Evolutionary conservation across 257 asterid genomes (phyloP), one percentile per base, ranked within the genome.

Genomic region (Solanum sitiens): DNA sequence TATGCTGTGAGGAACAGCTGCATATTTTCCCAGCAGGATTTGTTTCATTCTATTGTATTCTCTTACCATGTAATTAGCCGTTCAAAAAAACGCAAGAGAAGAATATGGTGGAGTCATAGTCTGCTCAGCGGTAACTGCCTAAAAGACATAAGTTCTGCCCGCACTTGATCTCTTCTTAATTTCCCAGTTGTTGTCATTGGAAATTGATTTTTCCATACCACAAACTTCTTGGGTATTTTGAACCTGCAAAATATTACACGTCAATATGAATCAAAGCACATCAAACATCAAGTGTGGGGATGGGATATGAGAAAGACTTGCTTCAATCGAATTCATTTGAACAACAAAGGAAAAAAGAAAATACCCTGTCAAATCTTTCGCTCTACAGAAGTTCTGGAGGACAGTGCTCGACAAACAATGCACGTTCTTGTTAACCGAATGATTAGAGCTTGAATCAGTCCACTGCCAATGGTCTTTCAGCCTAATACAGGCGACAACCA

Each of bases 141-240:
- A 20, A 75, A 89, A 50, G 95, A 94, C 86, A 92, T 47, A 30
- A 94, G 89, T 85, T 93, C 90, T 88, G 88, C 92, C 90, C 93
- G 93, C 30, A 96, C 86, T 70, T 90, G 92, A 74, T 94, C 98
- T 88, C 99, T 94, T 91, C 90, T 95, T 87, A 96, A 45, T 88
- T 96, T 96, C 86, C 98, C 98, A 32, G 96, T 94, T 61, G 95
- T 92, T 45, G 99, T 95, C 88, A 90, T 18, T 44, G 98, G 98
- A 89, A 95, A 96, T 79, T 92, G 85, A 70, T 88, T 88, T 85
- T 86, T 87, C 99, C 98, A 95, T 80, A 89, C 16, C 8, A 95
- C 86, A 88, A 89, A 92, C 70, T 88, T 91, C 86, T 88, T 94
- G 21, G 98, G 98, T 88, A 96, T 93, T 87, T 96, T 96, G 79